These are phyloP conservation scores for Lepidium aucheri DNA, from an alignment of 345 rosid species.

Conservation along the genomic window DNA sequence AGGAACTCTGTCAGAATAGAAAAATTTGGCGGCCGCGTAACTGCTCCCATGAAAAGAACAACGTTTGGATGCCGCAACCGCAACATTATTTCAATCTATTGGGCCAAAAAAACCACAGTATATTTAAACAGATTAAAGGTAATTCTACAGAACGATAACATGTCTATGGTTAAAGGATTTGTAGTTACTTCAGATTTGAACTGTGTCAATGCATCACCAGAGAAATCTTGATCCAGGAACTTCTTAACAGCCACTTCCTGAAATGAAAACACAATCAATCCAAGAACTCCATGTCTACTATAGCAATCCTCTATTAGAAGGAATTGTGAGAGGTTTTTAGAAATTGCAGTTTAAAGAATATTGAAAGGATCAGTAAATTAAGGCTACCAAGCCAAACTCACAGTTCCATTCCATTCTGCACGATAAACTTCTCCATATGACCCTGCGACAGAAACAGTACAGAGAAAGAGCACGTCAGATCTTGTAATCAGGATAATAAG, in stretches of 20 bases:
- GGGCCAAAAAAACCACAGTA: not conserved
- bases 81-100: conserved; percentile 89
- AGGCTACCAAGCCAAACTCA: conserved; percentile 39
- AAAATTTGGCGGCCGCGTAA: conserved; percentile 79
- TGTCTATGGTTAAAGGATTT: not conserved
- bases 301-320: not conserved
- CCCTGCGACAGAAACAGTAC: conserved; percentile 41
- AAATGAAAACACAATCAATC: conserved; percentile 19
- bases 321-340: not conserved
- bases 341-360: conserved; percentile 5
- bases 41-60: conserved; percentile 99
- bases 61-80: conserved; percentile 95
- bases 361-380: conserved; percentile 1
- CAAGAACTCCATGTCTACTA: not conserved
- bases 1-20: conserved; percentile 96
- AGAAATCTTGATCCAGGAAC: conserved; percentile 83
- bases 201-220: conserved; percentile 87
- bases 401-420: conserved; percentile 94
- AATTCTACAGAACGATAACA: not conserved
- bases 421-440: conserved; percentile 93
- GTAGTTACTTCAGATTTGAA: conserved; percentile 73
- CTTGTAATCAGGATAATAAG: not conserved
- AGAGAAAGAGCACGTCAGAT: conserved; percentile 3
- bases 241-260: conserved; percentile 99
- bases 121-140: not conserved